phyloP scores from a whole-genome alignment of 306 rosid species.

The Medicago ruthenica region DNA sequence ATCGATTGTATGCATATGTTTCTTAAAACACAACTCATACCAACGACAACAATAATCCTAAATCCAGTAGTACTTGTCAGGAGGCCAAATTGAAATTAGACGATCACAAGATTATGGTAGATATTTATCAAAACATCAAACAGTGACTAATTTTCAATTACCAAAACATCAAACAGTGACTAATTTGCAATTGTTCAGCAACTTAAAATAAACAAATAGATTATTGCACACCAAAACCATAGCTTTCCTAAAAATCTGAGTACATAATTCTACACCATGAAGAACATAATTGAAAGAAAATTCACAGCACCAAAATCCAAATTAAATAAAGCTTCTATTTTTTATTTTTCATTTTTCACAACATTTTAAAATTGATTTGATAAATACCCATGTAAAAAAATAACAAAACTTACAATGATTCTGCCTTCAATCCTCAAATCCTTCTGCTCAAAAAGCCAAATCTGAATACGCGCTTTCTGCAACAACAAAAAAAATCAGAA shows the following conservation, averaged over 20 bases:
- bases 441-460: conserved; percentile 87
- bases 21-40: background rate
- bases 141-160: too few relatives aligned
- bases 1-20: too few relatives aligned
- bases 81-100: background rate
- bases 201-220: too few relatives aligned
- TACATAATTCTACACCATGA: background rate
- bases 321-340: background rate
- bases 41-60: background rate
- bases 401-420: conserved; percentile 70
- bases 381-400: background rate
- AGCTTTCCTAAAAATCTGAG: background rate
- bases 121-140: too few relatives aligned
- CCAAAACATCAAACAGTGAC: too few relatives aligned
- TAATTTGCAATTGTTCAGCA: too few relatives aligned
- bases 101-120: background rate
- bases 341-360: background rate
- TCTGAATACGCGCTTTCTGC: conserved; percentile 91
- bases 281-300: background rate
- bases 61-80: background rate
- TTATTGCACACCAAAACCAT: too few relatives aligned
- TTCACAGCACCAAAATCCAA: background rate
- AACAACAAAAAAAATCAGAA: background rate
- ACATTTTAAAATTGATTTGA: background rate
- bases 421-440: conserved; percentile 89